These are phyloP conservation scores for Rhodotorula toruloides DNA, from an alignment of 768 basidiomycete species.

Conservation along the genomic window DNA sequence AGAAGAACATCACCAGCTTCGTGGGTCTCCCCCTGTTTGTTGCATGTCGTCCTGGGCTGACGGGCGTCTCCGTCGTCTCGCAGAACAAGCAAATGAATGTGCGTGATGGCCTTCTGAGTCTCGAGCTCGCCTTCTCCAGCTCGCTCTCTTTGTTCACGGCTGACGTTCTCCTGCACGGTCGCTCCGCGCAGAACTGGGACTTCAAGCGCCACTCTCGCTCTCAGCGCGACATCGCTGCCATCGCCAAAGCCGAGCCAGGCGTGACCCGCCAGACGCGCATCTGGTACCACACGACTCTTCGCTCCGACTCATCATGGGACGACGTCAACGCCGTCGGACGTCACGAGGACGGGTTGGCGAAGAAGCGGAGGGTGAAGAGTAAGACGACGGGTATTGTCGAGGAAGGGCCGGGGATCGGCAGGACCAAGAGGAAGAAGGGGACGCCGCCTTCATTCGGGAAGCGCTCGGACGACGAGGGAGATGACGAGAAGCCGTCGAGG, in stretches of 20 bases:
- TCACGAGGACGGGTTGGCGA: slow-evolving; percentile 35
- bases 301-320: slow-evolving; percentile 7
- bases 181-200: slow-evolving; percentile 27
- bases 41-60: no score
- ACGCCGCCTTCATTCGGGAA: not conserved
- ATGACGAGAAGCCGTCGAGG: not conserved
- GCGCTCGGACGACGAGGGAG: not conserved
- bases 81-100: slow-evolving; percentile 38
- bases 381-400: slow-evolving; percentile 12
- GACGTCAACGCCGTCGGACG: slow-evolving; percentile 13
- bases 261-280: slow-evolving; percentile 19
- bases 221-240: slow-evolving; percentile 21
- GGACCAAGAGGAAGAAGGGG: not conserved
- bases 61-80: not conserved
- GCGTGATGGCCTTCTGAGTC: not conserved
- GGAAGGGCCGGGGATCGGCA: not conserved
- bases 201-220: slow-evolving; percentile 35
- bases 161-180: not conserved
- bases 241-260: slow-evolving; percentile 13
- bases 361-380: slow-evolving; percentile 21
- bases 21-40: not conserved
- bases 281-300: slow-evolving; percentile 31
- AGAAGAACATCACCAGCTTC: slow-evolving; percentile 30
- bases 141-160: no score
- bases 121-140: not conserved